Evolutionary conservation across 805 yeast genomes (phyloP).

Genomic region (Spathaspora arborariae): DNA sequence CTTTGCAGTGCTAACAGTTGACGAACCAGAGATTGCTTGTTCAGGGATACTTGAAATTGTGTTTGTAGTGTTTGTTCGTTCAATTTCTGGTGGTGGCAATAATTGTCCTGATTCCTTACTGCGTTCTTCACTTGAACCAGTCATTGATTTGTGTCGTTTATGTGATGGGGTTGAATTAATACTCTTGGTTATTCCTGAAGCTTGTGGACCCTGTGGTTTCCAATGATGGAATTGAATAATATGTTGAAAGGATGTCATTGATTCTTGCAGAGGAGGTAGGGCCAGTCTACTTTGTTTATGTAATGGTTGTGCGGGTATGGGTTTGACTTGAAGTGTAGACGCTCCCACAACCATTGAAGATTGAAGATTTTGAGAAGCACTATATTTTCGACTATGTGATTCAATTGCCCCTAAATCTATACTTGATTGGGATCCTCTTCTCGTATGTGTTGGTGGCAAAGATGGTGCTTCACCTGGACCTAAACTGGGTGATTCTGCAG

Average conservation of each 20-base stretch:
- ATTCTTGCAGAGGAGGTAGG: constrained; percentile 37
- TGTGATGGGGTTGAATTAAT: constrained; percentile 16
- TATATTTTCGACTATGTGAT: background rate
- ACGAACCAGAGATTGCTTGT: background rate
- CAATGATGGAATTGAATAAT: constrained; percentile 56
- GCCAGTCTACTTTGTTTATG: constrained; percentile 27
- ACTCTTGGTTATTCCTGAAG: constrained; percentile 6
- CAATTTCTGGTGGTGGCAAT: background rate
- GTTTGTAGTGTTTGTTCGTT: background rate
- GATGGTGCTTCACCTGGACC: constrained; percentile 7
- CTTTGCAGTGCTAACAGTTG: background rate
- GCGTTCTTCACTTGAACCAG: constrained; percentile 4
- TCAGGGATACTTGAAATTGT: background rate
- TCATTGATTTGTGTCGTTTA: constrained; percentile 34
- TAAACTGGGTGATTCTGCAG: constrained; percentile 20
- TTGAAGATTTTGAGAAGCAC: constrained; percentile 3
- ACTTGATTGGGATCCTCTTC: constrained; percentile 7
- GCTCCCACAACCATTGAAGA: constrained; percentile 28
- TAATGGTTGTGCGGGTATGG: constrained; percentile 39
- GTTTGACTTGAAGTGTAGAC: constrained; percentile 39
- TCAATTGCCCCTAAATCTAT: constrained; percentile 4
- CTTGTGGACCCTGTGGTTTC: constrained; percentile 34
- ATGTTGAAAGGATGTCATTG: constrained; percentile 47
- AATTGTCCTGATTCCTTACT: background rate
- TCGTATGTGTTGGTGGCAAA: background rate